Percentiles rank a stretch among this genome's conserved stretches.
Evolutionary conservation across 2,329 filamentous ascomycete genomes (phyloP).

Genomic region (Niveomyces coronatus): DNA sequence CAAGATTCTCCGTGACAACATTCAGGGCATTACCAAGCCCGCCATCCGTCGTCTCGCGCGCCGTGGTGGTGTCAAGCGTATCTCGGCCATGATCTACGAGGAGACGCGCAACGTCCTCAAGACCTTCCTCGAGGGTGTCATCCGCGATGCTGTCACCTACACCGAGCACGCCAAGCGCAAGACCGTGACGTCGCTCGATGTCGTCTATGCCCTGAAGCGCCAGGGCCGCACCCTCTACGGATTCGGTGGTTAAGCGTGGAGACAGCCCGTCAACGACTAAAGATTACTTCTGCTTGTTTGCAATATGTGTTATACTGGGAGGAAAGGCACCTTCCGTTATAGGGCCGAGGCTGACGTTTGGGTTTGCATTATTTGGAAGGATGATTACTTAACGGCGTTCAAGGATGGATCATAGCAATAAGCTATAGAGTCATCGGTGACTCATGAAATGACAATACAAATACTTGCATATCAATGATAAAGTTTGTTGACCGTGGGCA

Average conservation of each 20-base stretch:
- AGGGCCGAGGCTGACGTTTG: too few species aligned
- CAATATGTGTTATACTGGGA: too few species aligned
- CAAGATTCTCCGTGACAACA: constrained; percentile 99
- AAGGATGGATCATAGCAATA: constrained; percentile 4
- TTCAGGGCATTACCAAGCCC: constrained; percentile 98
- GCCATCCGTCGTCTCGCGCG: constrained; percentile 96
- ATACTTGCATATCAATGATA: neutral
- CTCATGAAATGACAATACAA: constrained; percentile 13
- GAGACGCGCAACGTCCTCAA: constrained; percentile 69
- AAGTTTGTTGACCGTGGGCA: too few species aligned
- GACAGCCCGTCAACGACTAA: too few species aligned
- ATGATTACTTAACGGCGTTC: constrained; percentile 6
- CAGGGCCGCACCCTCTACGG: constrained; percentile 73
- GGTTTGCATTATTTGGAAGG: too few species aligned
- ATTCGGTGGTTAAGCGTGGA: constrained; percentile 69
- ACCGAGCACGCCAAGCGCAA: constrained; percentile 75
- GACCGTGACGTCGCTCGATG: constrained; percentile 62
- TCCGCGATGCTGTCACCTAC: constrained; percentile 68
- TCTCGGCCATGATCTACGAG: constrained; percentile 86
- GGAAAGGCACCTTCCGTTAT: too few species aligned
- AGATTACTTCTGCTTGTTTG: too few species aligned
- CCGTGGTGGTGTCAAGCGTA: constrained; percentile 99
- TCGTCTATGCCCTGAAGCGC: constrained; percentile 58
- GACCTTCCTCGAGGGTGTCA: constrained; percentile 68
- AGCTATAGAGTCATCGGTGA: constrained; percentile 21